Base-by-base conservation (phyloP, 805 yeast genomes). In the Cyberlindnera euphorbiae region DNA sequence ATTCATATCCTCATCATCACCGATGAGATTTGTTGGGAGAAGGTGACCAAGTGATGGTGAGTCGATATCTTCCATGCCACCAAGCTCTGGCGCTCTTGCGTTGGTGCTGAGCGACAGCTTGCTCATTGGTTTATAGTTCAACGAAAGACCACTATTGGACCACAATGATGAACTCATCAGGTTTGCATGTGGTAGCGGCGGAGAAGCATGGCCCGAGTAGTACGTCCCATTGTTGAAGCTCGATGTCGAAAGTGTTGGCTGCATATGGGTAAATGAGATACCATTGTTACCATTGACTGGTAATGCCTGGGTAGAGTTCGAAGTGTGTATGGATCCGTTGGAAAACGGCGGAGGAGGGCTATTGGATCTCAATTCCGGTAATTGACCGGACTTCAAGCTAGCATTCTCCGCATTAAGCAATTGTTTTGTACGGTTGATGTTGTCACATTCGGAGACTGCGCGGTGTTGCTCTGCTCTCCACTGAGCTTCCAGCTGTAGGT, bases 381-480 rank as follows among this genome's bases (percentile, higher is more conserved):
- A 8, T 24, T 26, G 7, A 5, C 43, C 42, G 22, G 23, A 38
- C 24, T 42, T 49, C 15, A 52, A 25, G 8, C 26, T 30, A 9
- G 36, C 36, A 16, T 43, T 40, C 17, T 50, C 56, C 9, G 19
- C 18, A 16, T 5, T 24, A 14, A 13, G 38, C 21, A 52, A 47
- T 13, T 47, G 50, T 17, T 54, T 9, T 11, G 28, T n/a, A 9
- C 31, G 17, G 12, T 28, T 45, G 23, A 56, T 44, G 13, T 50
- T 39, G 15, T 53, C 47, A 35, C 62, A 54, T 25, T 56, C 51
- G 10, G 48, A 44, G 21, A 53, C 60, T 38, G 64, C 69, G 24
- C 55, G 52, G 39, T 62, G 64, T 36, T 62, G 69, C 23, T 56
- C 49, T 2, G 63, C 60, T 44, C 64, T 56, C 69, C 68, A 66